A percentile compares a stretch with the other conserved stretches of the same genome.
Evolutionary conservation across 495 filamentous ascomycete genomes (phyloP).

Genomic region (Glonium stellatum): DNA sequence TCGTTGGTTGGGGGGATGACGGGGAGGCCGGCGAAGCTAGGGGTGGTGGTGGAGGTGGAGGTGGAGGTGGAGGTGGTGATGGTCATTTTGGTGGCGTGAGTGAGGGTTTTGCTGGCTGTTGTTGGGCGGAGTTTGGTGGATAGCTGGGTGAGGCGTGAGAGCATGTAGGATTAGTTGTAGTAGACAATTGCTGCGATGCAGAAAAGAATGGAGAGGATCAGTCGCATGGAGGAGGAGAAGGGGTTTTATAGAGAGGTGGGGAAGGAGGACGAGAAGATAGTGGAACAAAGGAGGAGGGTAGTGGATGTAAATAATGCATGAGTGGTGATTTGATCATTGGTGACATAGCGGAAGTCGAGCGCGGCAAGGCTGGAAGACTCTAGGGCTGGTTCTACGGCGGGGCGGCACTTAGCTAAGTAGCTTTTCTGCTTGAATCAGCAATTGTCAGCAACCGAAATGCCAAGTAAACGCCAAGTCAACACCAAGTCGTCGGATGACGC

Average conservation of each 20-base stretch:
- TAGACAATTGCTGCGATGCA: constrained; percentile 32
- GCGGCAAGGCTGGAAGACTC: neutral
- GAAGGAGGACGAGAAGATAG: constrained; percentile 16
- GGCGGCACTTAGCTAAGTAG: too few relatives aligned
- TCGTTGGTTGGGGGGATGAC: constrained; percentile 35
- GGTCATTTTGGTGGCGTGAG: constrained; percentile 19
- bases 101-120: constrained; percentile 2
- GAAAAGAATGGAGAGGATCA: constrained; percentile 31
- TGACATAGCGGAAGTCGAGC: neutral
- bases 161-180: constrained; percentile 30
- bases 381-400: too few relatives aligned
- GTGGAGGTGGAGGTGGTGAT: constrained; percentile 15
- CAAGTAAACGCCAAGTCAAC: too few relatives aligned
- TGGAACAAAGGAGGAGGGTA: constrained; percentile 7
- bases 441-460: neutral
- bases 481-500: neutral
- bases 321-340: neutral
- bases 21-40: constrained; percentile 37
- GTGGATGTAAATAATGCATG: neutral
- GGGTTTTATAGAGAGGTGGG: constrained; percentile 29
- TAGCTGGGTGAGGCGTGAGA: constrained; percentile 22
- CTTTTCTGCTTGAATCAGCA: neutral
- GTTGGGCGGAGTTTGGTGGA: constrained; percentile 14
- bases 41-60: constrained; percentile 12
- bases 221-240: constrained; percentile 22